Base-by-base conservation (phyloP, 169 alveolate species). In the Haemoproteus tartakovskyi region DNA sequence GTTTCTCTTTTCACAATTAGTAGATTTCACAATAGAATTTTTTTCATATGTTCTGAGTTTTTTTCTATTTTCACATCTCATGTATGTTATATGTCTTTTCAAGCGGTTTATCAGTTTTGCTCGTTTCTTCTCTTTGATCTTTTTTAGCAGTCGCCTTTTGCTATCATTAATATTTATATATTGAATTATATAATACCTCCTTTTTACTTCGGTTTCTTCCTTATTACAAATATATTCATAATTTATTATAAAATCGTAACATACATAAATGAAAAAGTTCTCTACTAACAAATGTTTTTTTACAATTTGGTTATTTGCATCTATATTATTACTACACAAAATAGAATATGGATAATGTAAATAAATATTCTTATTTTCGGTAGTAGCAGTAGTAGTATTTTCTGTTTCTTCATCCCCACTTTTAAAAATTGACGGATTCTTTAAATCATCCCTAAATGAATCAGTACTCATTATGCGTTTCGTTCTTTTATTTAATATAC, bases 261-360 rank as follows among this genome's bases (percentile, higher is more conserved):
- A 56, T 9, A 67, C 70, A 41, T 67, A 67, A 18, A 54, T 46
- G 26, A 67, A 67, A 33, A 67, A 67, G 22, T 52, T 22, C 45
- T 67, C 82, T 5, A 67, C 82, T 6, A 67, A 36, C 9, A 67
- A 36, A 60, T 67, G 82, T 45, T 67, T 67, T 41, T 41, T 67
- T 54, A 67, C 43, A 9, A 67, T 67, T 16, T 54, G 54, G 5
- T 54, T 67, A 67, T 67, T 40, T 47, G 56, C 19, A 9, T 67
- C 82, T 41, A 67, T 26, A 46, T 67, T 30, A 12, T 67, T n/a
- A n/a, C n/a, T 67, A 16, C 60, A 54, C n/a, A 67, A 46, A 41
- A 67, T 67, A 16, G 67, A 52, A 18, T 67, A 54, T 19, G 82
- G 82, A 47, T 67, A 67, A 36, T 67, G 40, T 14, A 67, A 47